Evolutionary conservation across 306 rosid species (phyloP).

Genomic region (Benincasa hispida): DNA sequence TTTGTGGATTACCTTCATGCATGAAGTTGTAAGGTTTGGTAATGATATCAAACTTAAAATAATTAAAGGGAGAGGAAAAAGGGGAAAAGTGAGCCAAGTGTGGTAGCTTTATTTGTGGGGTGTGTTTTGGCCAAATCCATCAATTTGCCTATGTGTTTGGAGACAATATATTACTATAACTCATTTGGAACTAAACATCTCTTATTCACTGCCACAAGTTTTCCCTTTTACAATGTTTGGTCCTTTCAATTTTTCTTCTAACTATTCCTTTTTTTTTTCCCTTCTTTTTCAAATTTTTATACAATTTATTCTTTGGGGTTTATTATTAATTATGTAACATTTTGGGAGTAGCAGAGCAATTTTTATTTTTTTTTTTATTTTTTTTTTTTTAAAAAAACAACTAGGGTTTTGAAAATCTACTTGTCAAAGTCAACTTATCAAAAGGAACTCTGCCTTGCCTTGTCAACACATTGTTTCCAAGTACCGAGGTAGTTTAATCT

Average conservation of each 20-base stretch:
- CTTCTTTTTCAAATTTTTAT: not conserved
- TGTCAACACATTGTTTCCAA: not conserved
- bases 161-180: not conserved
- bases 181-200: not conserved
- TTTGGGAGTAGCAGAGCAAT: not conserved
- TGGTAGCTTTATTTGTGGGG: not conserved
- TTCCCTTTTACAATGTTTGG: not conserved
- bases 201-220: conserved; percentile 5
- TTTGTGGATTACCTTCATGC: not conserved
- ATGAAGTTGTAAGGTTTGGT: not conserved
- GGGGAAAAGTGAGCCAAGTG: not conserved
- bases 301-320: too few relatives aligned
- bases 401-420: not conserved
- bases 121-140: conserved; percentile 1
- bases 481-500: not conserved
- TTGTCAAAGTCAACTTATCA: not conserved
- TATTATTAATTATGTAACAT: not conserved
- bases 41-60: not conserved
- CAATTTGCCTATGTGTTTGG: not conserved
- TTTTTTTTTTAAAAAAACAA: not conserved
- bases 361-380: too few relatives aligned
- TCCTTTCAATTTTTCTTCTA: not conserved
- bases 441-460: not conserved
- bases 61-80: not conserved
- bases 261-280: not conserved